phyloP scores from a whole-genome alignment of 148 eudicot genomes.

The Fagopyrum esculentum region DNA sequence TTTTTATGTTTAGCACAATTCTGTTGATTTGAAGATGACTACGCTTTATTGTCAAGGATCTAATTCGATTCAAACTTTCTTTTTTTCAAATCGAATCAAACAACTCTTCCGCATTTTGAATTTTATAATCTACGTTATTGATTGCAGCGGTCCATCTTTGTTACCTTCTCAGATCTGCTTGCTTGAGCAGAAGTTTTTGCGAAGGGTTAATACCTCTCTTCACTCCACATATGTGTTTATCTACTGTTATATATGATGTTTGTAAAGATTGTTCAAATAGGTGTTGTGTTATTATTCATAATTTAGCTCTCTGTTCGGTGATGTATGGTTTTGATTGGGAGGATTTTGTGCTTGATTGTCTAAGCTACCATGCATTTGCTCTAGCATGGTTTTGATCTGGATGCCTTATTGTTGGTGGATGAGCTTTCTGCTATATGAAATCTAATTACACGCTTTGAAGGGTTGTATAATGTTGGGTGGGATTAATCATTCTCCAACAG shows the following conservation, averaged over 20 bases:
- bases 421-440: background rate
- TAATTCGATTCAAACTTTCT: background rate
- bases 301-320: background rate
- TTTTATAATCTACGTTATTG: background rate
- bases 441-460: background rate
- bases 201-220: background rate
- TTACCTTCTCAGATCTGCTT: conserved; percentile 3
- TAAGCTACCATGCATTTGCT: background rate
- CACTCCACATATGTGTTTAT: background rate
- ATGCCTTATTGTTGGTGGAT: background rate
- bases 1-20: background rate
- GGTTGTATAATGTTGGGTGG: too few species aligned
- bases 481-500: too few species aligned
- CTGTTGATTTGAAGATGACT: background rate
- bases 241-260: background rate
- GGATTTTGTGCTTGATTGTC: conserved; percentile 1
- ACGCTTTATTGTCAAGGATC: background rate
- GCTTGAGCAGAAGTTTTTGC: background rate
- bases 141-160: background rate
- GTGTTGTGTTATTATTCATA: background rate
- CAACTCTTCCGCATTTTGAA: background rate
- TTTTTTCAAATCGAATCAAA: background rate
- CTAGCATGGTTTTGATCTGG: background rate
- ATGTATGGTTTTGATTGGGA: background rate
- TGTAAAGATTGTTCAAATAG: background rate